Conservation (phyloP, 1,139 yeast species). For the Pneumocystis canis region DNA sequence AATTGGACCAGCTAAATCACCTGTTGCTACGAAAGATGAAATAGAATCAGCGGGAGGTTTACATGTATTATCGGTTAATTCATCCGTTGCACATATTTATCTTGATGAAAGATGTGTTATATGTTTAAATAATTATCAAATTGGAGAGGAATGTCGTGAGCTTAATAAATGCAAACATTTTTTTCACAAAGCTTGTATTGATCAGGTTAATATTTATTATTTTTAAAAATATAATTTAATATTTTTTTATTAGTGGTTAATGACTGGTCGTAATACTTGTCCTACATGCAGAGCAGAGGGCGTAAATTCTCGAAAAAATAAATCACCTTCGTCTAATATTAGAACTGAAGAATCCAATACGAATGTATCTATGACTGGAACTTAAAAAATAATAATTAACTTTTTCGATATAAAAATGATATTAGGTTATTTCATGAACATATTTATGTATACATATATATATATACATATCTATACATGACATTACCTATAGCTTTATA, state of each 20-base stretch:
- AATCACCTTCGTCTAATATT: neutral
- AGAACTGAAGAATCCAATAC: neutral
- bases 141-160: constrained; percentile 33
- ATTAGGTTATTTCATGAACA: neutral
- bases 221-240: neutral
- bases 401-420: neutral
- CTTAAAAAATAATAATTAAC: neutral
- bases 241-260: constrained; percentile 29
- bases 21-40: constrained; percentile 31
- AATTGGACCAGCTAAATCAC: constrained; percentile 34
- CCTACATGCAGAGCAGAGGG: constrained; percentile 42
- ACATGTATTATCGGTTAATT: constrained; percentile 9
- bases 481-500: neutral
- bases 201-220: constrained; percentile 21
- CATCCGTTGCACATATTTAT: constrained; percentile 12
- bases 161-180: constrained; percentile 33
- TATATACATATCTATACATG: neutral
- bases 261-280: constrained; percentile 40
- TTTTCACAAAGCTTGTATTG: constrained; percentile 41
- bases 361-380: neutral
- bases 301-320: constrained; percentile 17
- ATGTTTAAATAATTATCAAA: constrained; percentile 35
- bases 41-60: constrained; percentile 29
- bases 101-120: constrained; percentile 33
- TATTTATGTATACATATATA: too few species aligned